Percentiles rank a stretch among this genome's conserved stretches.
These are phyloP conservation scores for Fraxinus xanthoxyloides DNA, from an alignment of 305 asterid species.

Conservation along the genomic window DNA sequence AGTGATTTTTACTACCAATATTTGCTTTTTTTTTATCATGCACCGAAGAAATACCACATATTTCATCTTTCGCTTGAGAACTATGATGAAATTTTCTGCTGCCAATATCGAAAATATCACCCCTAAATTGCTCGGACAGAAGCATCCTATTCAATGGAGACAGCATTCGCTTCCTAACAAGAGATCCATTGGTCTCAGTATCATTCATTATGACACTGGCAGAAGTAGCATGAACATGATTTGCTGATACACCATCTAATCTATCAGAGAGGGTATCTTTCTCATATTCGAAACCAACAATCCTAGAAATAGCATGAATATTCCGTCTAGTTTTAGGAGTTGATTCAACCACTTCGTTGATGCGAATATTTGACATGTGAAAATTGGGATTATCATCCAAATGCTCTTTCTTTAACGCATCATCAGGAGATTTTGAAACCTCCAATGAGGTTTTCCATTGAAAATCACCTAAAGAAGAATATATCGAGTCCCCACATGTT, in stretches of 20 bases:
- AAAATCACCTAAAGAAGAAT: conserved; percentile 43
- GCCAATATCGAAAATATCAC: conserved; percentile 53
- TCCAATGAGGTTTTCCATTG: conserved; percentile 33
- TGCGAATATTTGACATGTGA: conserved; percentile 22
- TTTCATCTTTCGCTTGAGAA: conserved; percentile 26
- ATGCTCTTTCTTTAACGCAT: conserved; percentile 21
- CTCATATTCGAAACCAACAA: conserved; percentile 57
- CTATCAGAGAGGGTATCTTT: conserved; percentile 26
- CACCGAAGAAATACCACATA: conserved; percentile 28
- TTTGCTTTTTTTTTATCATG: conserved; percentile 58
- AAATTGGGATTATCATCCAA: conserved; percentile 24
- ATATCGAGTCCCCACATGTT: conserved; percentile 31
- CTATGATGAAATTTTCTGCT: conserved; percentile 27
- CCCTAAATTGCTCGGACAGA: conserved; percentile 37
- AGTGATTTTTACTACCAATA: conserved; percentile 38
- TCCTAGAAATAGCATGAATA: conserved; percentile 47
- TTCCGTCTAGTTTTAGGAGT: conserved; percentile 28
- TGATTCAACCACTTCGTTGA: conserved; percentile 26
- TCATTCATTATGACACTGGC: conserved; percentile 27
- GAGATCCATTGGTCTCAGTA: conserved; percentile 39
- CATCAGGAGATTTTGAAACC: conserved; percentile 29
- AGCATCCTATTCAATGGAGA: conserved; percentile 65
- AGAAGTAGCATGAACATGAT: conserved; percentile 23
- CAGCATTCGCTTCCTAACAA: conserved; percentile 60
- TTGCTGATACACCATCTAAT: conserved; percentile 24